Base-by-base conservation (phyloP, 1,284 basidiomycete genomes). In the Phlebopus sp. region DNA sequence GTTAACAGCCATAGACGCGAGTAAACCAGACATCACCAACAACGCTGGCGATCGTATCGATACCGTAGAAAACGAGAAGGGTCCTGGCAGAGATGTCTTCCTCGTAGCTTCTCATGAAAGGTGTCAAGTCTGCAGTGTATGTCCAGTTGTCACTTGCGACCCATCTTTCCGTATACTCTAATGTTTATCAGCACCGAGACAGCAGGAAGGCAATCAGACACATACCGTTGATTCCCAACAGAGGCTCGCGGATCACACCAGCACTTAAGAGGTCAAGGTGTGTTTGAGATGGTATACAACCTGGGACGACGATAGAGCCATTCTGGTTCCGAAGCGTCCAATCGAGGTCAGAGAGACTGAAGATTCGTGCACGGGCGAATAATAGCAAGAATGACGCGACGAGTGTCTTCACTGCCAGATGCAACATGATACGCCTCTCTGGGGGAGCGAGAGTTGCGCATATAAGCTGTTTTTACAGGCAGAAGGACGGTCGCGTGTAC, bases 131-230 rank as follows among this genome's bases (percentile, higher is more conserved):
- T 1, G 81, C 79, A 0, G 77, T 80, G 55, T 82, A 82, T 0
- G 78, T 81, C 79, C 82, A 83, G 43, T 76, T 77, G 48, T 84
- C 80, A 36, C 77, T 66, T 15, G 73, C 70, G 37, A 84, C 69
- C 80, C 80, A 82, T 51, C 82, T 69, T 54, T 78, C 68, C 1
- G 74, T 76, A 50, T 76, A 81, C 50, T 83, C 78, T 80, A 45
- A 18, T 18, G 29, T 21, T 11, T 41, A 39, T 55, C 10, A 47
- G 37, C 29, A 13, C 40, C 15, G 30, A 23, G 18, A 38, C 19
- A 3, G 36, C 35, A 27, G 27, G 5, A 13, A 14, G 49, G n/a
- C 9, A n/a, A 32, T 6, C 44, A 23, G n/a, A 13, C 29, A 25
- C 47, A 36, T 25, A 58, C 53, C 53, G 37, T 50, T 57, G 19